These are phyloP conservation scores for Drechslerella stenobrocha DNA, from an alignment of 2,329 filamentous ascomycete species.

Conservation along the genomic window DNA sequence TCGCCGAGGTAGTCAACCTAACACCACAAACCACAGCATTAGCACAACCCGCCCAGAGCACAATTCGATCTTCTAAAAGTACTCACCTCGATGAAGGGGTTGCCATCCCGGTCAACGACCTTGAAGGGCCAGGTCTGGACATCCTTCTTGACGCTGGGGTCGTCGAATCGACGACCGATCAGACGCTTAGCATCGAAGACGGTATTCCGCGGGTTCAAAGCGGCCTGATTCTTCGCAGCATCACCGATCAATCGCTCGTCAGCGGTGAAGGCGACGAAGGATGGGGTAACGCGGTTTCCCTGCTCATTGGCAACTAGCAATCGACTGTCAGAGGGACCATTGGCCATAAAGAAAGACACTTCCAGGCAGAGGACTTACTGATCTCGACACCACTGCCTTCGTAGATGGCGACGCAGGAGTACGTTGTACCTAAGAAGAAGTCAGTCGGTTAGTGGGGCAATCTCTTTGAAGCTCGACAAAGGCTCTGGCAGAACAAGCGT, in stretches of 20 bases:
- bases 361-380: conserved; percentile 61
- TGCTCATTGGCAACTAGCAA: conserved; percentile 90
- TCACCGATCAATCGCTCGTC: conserved; percentile 99
- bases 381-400: conserved; percentile 99
- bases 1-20: conserved; percentile 87
- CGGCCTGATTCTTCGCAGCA: conserved; percentile 99
- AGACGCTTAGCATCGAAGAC: conserved; percentile 99
- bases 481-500: conserved; percentile 39
- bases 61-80: neutral
- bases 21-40: neutral
- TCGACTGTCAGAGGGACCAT: conserved; percentile 30
- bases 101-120: conserved; percentile 84
- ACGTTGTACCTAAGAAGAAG: conserved; percentile 80
- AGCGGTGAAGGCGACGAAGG: conserved; percentile 98
- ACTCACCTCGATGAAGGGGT: conserved; percentile 74
- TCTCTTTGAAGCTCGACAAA: too few relatives aligned
- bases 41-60: neutral
- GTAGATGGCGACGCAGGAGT: conserved; percentile 99
- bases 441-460: conserved; percentile 51
- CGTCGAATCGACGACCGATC: conserved; percentile 93
- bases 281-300: conserved; percentile 97
- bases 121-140: conserved; percentile 99
- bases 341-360: conserved; percentile 15
- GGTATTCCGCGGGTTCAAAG: conserved; percentile 98
- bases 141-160: conserved; percentile 98